Evolutionary conservation across 2,329 filamentous ascomycete genomes (phyloP), one percentile per base, ranked within the genome.

Genomic region (Pyrenophora graminea): DNA sequence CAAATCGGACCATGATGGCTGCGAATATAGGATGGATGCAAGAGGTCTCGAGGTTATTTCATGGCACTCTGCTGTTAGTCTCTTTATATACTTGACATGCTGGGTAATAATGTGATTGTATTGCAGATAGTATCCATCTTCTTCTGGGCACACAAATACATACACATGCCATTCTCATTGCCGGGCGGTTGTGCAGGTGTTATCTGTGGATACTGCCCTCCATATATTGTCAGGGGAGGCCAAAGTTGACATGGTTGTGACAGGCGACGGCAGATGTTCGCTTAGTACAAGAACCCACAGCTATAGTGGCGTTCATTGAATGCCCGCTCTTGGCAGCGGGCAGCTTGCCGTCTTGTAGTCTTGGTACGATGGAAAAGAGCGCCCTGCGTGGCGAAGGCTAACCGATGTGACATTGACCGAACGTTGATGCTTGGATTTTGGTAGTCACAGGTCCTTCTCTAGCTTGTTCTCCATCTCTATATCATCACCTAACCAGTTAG

Each of bases 1-100:
- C 51, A 25, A 69, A 40, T 13, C 66, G 62, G 52, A 70, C 67
- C 66, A 70, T 69, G 21, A 39, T 42, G 36, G n/a, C 13, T 31
- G 6, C 6, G 4, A 38, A 32, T 9, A 13, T 37, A 17, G 13
- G 17, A 9, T 40, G 30, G 21, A 12, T 6, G 31, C 18, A 40
- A 45, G 9, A 18, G 44, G 40, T 25, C 44, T 23, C 27, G 44
- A 45, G 8, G 25, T 39, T 18, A 17, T 39, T 41, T 32, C 39
- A 18, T 12, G 27, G 32, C 17, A 47, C 19, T 19, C 34, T 37
- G 31, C 17, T 19, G 45, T 15, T 10, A 31, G 30, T 36, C 53
- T 59, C 61, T 61, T 65, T 67, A 68, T 70, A 68, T 51, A 27
- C 43, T 10, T 37, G 30, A n/a, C 25, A 47, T 33, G 10, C 33